phyloP scores from a whole-genome alignment of 1,139 yeast genomes.

The Suhomyces taliae region DNA sequence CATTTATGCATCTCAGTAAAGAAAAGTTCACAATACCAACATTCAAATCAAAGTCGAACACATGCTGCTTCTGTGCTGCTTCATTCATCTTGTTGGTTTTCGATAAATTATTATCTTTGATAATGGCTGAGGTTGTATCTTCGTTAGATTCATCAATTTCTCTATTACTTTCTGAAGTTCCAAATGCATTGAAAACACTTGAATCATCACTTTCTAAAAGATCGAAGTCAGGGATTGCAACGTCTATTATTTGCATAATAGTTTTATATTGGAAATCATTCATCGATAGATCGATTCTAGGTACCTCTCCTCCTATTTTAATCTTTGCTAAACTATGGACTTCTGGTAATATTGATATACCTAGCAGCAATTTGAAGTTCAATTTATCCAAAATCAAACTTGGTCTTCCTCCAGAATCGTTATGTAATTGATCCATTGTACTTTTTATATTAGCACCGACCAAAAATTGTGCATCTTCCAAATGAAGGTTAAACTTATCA shows the following conservation, averaged over 20 bases:
- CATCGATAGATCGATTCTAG: conserved; percentile 65
- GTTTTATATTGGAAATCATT: conserved; percentile 91
- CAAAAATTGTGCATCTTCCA: conserved; percentile 85
- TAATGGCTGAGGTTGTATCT: neutral
- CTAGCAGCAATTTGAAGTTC: conserved; percentile 70
- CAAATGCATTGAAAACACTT: conserved; percentile 40
- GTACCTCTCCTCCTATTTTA: conserved; percentile 78
- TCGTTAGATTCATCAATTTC: conserved; percentile 22
- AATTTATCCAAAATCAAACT: conserved; percentile 73
- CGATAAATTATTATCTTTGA: neutral
- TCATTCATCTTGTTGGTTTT: conserved; percentile 3
- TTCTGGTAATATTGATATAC: conserved; percentile 80
- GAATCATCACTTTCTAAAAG: conserved; percentile 29
- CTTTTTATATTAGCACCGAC: conserved; percentile 81
- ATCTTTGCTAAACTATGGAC: conserved; percentile 73
- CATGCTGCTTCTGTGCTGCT: conserved; percentile 46
- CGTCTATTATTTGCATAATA: conserved; percentile 73
- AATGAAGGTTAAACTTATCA: conserved; percentile 74
- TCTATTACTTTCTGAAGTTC: conserved; percentile 14
- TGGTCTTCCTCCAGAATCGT: conserved; percentile 34
- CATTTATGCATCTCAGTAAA: conserved; percentile 66
- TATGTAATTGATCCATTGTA: conserved; percentile 69
- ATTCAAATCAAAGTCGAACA: conserved; percentile 68
- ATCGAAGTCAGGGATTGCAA: conserved; percentile 64
- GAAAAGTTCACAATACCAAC: conserved; percentile 65